Percentiles rank a stretch among this genome's conserved stretches.
Evolutionary conservation across 1,284 basidiomycete species (phyloP).

Genomic region (Moesziomyces sp.): DNA sequence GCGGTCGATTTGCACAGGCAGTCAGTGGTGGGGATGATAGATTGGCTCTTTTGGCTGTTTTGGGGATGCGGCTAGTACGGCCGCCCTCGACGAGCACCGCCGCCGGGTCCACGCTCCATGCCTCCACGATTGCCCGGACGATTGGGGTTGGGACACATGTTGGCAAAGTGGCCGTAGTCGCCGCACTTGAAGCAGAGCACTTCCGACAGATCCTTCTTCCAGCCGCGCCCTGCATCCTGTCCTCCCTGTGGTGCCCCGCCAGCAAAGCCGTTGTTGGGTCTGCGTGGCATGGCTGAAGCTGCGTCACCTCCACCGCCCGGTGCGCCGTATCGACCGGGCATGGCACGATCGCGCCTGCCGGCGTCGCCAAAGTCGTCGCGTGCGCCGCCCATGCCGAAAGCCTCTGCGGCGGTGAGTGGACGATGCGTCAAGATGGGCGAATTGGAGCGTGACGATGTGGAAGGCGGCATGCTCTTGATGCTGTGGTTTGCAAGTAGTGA

Average conservation of each 20-base stretch:
- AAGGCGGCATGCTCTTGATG: slow-evolving; percentile 62
- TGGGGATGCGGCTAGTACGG: slow-evolving; percentile 21
- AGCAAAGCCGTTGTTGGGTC: slow-evolving; percentile 15
- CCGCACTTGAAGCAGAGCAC: slow-evolving; percentile 66
- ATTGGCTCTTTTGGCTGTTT: not conserved
- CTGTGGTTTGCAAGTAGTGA: slow-evolving; percentile 7
- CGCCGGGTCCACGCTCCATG: slow-evolving; percentile 47
- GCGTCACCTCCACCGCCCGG: slow-evolving; percentile 7
- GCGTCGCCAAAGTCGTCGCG: slow-evolving; percentile 23
- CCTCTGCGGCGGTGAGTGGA: slow-evolving; percentile 61
- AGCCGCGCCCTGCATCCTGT: slow-evolving; percentile 31
- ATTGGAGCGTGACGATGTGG: slow-evolving; percentile 56
- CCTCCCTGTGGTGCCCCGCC: slow-evolving; percentile 2
- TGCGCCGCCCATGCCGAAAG: slow-evolving; percentile 47
- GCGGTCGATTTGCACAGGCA: too few relatives aligned
- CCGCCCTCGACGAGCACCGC: slow-evolving; percentile 20
- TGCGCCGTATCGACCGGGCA: slow-evolving; percentile 34
- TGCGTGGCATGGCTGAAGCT: slow-evolving; percentile 9
- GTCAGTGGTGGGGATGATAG: too few relatives aligned
- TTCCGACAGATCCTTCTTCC: slow-evolving; percentile 55
- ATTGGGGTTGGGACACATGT: slow-evolving; percentile 60
- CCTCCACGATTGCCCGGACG: slow-evolving; percentile 60
- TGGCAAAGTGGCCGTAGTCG: slow-evolving; percentile 65
- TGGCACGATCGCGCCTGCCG: slow-evolving; percentile 20
- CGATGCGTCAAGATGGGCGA: slow-evolving; percentile 64